Evolutionary conservation across 352 stramenopile genomes (phyloP).

Genomic region (Pythium biforme): DNA sequence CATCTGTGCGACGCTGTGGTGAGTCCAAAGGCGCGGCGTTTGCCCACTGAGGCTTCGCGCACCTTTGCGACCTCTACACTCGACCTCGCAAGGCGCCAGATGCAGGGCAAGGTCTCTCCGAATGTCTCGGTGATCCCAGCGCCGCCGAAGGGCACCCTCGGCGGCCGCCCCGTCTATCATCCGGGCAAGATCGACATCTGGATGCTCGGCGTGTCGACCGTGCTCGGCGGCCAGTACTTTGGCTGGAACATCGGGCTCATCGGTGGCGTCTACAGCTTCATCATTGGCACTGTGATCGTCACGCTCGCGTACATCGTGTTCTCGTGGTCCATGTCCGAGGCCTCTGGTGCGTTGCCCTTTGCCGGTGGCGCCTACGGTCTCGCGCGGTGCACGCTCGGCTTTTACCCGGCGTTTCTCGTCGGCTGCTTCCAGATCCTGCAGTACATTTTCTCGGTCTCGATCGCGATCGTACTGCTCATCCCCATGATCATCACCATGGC

Average conservation of each 20-base stretch:
- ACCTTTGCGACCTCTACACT: no score
- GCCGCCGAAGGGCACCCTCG: no score
- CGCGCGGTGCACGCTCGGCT: conserved; percentile 27
- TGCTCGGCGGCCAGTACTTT: conserved; percentile 21
- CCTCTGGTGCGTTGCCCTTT: conserved; percentile 29
- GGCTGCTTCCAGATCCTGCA: conserved; percentile 15
- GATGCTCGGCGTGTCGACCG: conserved; percentile 19
- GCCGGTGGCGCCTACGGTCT: conserved; percentile 27
- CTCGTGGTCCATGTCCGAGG: conserved; percentile 23
- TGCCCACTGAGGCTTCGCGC: no score
- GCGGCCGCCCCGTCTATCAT: no score
- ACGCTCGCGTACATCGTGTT: conserved; percentile 27
- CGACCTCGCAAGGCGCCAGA: no score
- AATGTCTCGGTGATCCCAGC: not conserved
- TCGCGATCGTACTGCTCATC: not conserved
- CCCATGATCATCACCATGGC: conserved; percentile 6
- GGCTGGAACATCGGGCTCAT: conserved; percentile 26
- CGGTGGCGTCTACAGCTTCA: not conserved
- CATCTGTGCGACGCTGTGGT: no score
- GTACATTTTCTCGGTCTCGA: conserved; percentile 13
- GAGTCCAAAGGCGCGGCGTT: no score
- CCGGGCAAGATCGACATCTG: conserved; percentile 10
- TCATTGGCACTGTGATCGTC: conserved; percentile 14
- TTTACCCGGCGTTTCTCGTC: conserved; percentile 27
- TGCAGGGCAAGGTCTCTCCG: no score